Base-by-base conservation (phyloP, 2,329 filamentous ascomycete species). In the Fusarium sp. region DNA sequence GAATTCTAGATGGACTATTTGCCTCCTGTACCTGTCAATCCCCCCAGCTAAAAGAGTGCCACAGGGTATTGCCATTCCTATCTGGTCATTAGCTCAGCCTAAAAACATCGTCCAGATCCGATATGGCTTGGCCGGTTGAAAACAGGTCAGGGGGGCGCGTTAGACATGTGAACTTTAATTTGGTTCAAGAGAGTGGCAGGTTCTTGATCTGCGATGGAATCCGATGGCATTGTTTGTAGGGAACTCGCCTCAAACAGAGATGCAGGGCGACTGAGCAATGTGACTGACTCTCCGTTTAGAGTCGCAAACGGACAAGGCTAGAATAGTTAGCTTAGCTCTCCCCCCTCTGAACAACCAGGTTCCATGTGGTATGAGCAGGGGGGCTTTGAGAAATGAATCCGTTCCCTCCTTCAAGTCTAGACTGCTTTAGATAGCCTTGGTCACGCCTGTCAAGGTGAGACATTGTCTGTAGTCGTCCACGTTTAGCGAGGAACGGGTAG, bases 381-480 rank as follows among this genome's bases (percentile, higher is more conserved):
- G 22, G 47, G n/a, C 20, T 14, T 35, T 16, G 10, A 63, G 37
- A 66, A 74, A 62, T 66, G 59, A 29, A 60, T 66, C 24, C 7
- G 31, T 14, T 40, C 13, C 31, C 42, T n/a, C 27, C 14, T 20
- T 27, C 40, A 16, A 58, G 27, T 62, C 65, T 38, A 57, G 71
- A 52, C 45, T 38, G n/a, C 24, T 64, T 59, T n/a, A 34, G 14
- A 60, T 35, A 42, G 52, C 29, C n/a, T 61, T 16, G 40, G 1
- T 64, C 31, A 60, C 66, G 42, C 56, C 59, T 62, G 7, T 20
- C 20, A 27, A 35, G 16, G 50, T 73, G 72, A 74, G 69, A 74
- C 72, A 74, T 62, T 47, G 24, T 47, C 4, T 24, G 8, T 13
- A 34, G 35, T 45, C 50, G 52, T 52, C 34, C 6, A 40, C 45